phyloP scores from a whole-genome alignment of 2,329 filamentous ascomycete species.

The Xylariaceae sp. region DNA sequence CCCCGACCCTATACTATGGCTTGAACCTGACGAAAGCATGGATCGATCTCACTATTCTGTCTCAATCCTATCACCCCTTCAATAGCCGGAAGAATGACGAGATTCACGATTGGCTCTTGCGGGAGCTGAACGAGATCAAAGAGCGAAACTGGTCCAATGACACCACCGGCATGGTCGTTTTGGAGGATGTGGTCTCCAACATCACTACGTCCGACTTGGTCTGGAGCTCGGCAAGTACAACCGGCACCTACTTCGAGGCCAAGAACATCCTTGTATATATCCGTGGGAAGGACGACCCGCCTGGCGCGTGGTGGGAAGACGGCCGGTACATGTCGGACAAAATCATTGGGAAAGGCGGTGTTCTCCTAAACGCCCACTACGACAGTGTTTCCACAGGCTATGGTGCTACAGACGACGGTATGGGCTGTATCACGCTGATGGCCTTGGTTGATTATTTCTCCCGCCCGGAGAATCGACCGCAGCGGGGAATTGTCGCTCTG shows the following conservation, averaged over 20 bases:
- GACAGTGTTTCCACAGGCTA: slow-evolving; percentile 88
- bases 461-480: slow-evolving; percentile 64
- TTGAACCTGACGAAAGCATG: slow-evolving; percentile 83
- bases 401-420: slow-evolving; percentile 90
- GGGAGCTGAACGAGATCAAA: slow-evolving; percentile 67
- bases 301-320: slow-evolving; percentile 68
- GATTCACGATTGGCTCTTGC: slow-evolving; percentile 71
- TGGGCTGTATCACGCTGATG: slow-evolving; percentile 80
- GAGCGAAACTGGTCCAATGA: slow-evolving; percentile 50
- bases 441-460: slow-evolving; percentile 88
- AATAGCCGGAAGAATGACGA: slow-evolving; percentile 81
- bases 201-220: slow-evolving; percentile 56
- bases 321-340: slow-evolving; percentile 38
- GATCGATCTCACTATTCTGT: slow-evolving; percentile 75
- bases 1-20: slow-evolving; percentile 53
- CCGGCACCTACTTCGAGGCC: slow-evolving; percentile 79
- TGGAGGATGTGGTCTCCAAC: slow-evolving; percentile 77
- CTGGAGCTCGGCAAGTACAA: slow-evolving; percentile 27
- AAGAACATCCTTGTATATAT: slow-evolving; percentile 92
- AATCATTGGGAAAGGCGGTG: slow-evolving; percentile 63
- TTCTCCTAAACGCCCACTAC: slow-evolving; percentile 92
- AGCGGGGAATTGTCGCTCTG: slow-evolving; percentile 75
- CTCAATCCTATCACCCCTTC: slow-evolving; percentile 76
- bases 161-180: slow-evolving; percentile 56
- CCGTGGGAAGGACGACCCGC: slow-evolving; percentile 70